Evolutionary conservation across 2,329 filamentous ascomycete genomes (phyloP), one percentile per base, ranked within the genome.

Genomic region (Colletotrichum sp.): DNA sequence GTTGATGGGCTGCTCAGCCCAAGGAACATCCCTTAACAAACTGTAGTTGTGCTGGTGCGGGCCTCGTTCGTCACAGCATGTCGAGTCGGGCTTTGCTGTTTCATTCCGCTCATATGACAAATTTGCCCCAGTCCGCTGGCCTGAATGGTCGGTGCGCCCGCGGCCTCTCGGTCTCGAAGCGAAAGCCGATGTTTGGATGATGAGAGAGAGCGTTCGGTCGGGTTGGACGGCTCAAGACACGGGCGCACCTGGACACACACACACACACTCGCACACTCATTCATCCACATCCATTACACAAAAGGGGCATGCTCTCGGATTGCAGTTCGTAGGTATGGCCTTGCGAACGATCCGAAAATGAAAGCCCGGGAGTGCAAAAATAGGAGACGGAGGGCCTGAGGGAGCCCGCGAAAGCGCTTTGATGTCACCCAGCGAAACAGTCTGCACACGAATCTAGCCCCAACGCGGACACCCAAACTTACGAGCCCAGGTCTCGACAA

Each of bases 401-500:
- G 57, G 66, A 47, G 36, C 38, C 27, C 16, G 11, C 27, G 51
- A 43, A 51, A 51, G 43, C 68, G 71, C 71, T 73, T 71, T 66
- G 71, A 73, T 71, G 71, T 58, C 27, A 66, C 68, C 43, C 57
- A 66, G 68, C 71, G 62, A 71, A 73, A 71, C 71, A 71, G 38
- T 55, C 57, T 71, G 62, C 36, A 57, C 61, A 36, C 57, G 18
- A 57, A 33, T 51, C 61, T 55, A 70, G 55, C 47, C 58, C 43
- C 55, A 38, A 31, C 59, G 21, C 51, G 68, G 51, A 43, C 11
- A 31, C 16, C 31, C 54, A 38, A 51, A 67, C 63, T 67, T 33
- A 61, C 69, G 69, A 61, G 54, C 29, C 34, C 63, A 57, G 18
- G 54, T 54, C 31, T 67, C 31, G 59, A 33, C 29, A 62, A 36